Evolutionary conservation across 2,329 filamentous ascomycete species (phyloP).

Genomic region (Dryadomyces quercivorus): DNA sequence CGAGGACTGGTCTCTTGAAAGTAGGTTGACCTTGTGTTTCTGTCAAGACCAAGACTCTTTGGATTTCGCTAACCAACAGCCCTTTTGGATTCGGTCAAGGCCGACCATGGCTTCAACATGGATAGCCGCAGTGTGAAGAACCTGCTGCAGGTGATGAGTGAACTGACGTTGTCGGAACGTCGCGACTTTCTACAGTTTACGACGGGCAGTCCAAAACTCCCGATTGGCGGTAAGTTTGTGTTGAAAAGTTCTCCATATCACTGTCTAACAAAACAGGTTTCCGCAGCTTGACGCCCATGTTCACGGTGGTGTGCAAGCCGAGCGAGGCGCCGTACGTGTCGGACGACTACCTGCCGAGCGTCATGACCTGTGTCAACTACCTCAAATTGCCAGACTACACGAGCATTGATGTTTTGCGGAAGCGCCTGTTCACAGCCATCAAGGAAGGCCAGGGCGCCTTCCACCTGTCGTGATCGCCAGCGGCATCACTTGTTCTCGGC

Average conservation of each 20-base stretch:
- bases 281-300: slow-evolving; percentile 94
- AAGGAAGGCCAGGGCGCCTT: slow-evolving; percentile 95
- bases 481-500: background rate
- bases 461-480: slow-evolving; percentile 59
- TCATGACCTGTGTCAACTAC: slow-evolving; percentile 99
- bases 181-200: slow-evolving; percentile 96
- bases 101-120: slow-evolving; percentile 97
- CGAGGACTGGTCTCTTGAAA: slow-evolving; percentile 96
- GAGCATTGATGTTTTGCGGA: slow-evolving; percentile 59
- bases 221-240: slow-evolving; percentile 72
- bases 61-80: slow-evolving; percentile 34
- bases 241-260: background rate
- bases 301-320: slow-evolving; percentile 98
- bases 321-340: slow-evolving; percentile 86
- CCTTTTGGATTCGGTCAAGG: slow-evolving; percentile 96
- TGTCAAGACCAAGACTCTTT: too few relatives aligned
- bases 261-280: slow-evolving; percentile 23
- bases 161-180: slow-evolving; percentile 60
- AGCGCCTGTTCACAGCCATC: slow-evolving; percentile 74
- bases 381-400: slow-evolving; percentile 95
- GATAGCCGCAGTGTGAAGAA: slow-evolving; percentile 95
- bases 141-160: slow-evolving; percentile 86
- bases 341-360: slow-evolving; percentile 96
- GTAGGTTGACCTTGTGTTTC: slow-evolving; percentile 40
- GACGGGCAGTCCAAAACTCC: slow-evolving; percentile 93